A percentile compares a stretch with the other conserved stretches of the same genome.
These are phyloP conservation scores for Phyllosticta paracitricarpa DNA, from an alignment of 2,329 filamentous ascomycete genomes.

Conservation along the genomic window DNA sequence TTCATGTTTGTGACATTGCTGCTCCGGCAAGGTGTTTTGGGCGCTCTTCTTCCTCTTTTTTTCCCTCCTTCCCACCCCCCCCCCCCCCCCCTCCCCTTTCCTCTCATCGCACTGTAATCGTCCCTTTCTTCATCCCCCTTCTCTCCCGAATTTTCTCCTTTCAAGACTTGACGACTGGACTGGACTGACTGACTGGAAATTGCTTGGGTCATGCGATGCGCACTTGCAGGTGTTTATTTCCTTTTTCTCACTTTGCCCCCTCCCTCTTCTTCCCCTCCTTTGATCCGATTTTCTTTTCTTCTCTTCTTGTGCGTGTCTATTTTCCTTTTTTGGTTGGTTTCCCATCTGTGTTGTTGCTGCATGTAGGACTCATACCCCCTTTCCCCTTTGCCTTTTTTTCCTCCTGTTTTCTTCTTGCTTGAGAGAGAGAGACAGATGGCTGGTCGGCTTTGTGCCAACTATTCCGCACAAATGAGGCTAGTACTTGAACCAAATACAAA, in stretches of 20 bases:
- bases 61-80: background rate
- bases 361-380: background rate
- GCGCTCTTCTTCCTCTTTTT: background rate
- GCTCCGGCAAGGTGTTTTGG: background rate
- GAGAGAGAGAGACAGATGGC: background rate
- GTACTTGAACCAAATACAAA: background rate
- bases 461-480: background rate
- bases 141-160: background rate
- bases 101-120: background rate
- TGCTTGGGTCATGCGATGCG: background rate
- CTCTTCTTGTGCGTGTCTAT: background rate
- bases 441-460: background rate
- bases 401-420: background rate
- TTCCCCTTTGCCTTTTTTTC: background rate
- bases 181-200: background rate
- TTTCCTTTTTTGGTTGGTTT: background rate
- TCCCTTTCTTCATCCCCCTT: background rate
- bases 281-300: background rate
- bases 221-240: background rate
- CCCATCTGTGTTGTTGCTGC: background rate
- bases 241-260: slow-evolving; percentile 1
- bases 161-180: background rate
- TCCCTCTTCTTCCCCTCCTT: background rate
- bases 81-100: background rate
- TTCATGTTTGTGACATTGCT: background rate